phyloP scores from a whole-genome alignment of 1,284 basidiomycete species.

The Naganishia albida region DNA sequence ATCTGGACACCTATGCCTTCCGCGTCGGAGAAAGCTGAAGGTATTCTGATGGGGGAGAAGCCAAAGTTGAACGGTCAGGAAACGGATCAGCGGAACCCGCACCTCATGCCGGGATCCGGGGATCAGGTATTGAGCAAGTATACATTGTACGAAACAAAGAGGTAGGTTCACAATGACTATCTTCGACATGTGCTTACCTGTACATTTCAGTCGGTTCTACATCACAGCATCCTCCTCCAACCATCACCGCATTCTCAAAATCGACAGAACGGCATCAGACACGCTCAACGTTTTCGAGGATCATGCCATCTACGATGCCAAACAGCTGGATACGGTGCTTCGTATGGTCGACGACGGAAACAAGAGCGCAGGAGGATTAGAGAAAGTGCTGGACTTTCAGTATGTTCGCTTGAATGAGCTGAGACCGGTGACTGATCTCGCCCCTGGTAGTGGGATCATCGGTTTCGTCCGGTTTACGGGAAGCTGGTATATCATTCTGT shows the following conservation, averaged over 20 bases:
- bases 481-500: slow-evolving; percentile 86
- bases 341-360: slow-evolving; percentile 96
- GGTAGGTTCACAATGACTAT: slow-evolving; percentile 44
- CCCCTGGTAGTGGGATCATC: slow-evolving; percentile 43
- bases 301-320: slow-evolving; percentile 79
- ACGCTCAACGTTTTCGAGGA: slow-evolving; percentile 78
- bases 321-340: slow-evolving; percentile 84
- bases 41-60: neutral
- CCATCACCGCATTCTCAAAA: slow-evolving; percentile 76
- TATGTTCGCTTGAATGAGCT: slow-evolving; percentile 35
- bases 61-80: neutral
- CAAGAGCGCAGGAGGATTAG: slow-evolving; percentile 79
- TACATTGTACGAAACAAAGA: slow-evolving; percentile 83
- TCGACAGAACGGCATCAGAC: slow-evolving; percentile 67
- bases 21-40: neutral
- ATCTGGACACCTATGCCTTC: neutral
- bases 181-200: neutral
- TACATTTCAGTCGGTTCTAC: slow-evolving; percentile 66
- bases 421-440: neutral
- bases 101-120: slow-evolving; percentile 11
- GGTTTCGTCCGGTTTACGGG: slow-evolving; percentile 89
- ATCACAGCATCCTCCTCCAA: slow-evolving; percentile 82
- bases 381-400: slow-evolving; percentile 76
- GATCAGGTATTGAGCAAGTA: slow-evolving; percentile 71
- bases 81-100: neutral